Evolutionary conservation across 441 rosid species (phyloP).

Genomic region (Sinapis alba): DNA sequence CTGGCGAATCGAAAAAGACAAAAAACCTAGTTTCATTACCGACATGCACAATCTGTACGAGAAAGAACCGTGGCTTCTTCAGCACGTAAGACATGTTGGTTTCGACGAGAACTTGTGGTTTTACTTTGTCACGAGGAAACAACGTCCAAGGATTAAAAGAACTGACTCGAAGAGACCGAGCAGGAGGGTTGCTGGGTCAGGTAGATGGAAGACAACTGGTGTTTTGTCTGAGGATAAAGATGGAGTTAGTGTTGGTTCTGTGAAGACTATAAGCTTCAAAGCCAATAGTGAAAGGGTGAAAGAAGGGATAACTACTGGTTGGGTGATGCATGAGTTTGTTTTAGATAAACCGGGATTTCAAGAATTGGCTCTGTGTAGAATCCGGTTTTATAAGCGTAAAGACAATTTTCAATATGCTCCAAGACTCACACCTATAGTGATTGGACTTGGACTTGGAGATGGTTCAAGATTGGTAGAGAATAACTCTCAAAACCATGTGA

Average conservation of each 20-base stretch:
- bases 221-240: not conserved
- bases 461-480: not conserved
- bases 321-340: conserved; percentile 32
- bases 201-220: conserved; percentile 14
- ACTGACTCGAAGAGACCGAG: not conserved
- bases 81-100: conserved; percentile 10
- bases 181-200: not conserved
- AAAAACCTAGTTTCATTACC: not conserved
- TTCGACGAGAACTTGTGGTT: not conserved
- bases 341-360: not conserved
- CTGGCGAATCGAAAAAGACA: not conserved
- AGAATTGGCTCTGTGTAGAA: conserved; percentile 1
- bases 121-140: conserved; percentile 1
- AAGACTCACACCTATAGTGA: not conserved
- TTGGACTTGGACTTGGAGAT: not conserved
- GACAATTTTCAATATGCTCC: conserved; percentile 19
- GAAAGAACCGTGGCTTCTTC: conserved; percentile 23
- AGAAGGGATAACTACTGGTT: conserved; percentile 3
- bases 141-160: not conserved
- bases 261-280: not conserved
- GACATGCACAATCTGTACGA: conserved; percentile 11
- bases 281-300: not conserved
- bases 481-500: not conserved
- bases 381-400: not conserved
- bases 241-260: not conserved